Conservation (phyloP, 306 rosid species). For the Medicago lupulina region DNA sequence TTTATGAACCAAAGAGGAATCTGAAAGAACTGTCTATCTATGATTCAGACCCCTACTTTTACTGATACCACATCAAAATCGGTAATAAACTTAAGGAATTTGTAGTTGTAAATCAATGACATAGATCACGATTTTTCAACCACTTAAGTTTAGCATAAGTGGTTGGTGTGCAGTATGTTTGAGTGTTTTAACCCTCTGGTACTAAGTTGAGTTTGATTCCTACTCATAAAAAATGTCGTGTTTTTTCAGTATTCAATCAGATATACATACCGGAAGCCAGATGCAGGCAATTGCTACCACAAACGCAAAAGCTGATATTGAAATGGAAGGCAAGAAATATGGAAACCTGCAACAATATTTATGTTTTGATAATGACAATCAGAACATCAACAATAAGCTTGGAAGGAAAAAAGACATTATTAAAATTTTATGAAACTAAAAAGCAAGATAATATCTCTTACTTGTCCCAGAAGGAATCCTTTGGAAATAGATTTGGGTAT, state of each 20-base stretch:
- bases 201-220: not conserved
- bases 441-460: conserved; percentile 34
- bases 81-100: too few species aligned
- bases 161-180: not conserved
- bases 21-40: too few species aligned
- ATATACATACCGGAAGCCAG: conserved; percentile 55
- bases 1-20: too few species aligned
- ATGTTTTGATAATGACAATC: conserved; percentile 14
- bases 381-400: too few species aligned
- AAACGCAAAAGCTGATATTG: conserved; percentile 44
- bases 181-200: not conserved
- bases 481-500: conserved; percentile 70
- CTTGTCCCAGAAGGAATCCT: conserved; percentile 76
- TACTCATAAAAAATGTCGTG: not conserved
- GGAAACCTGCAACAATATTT: conserved; percentile 50
- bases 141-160: not conserved
- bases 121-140: not conserved
- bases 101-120: too few species aligned
- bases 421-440: not conserved
- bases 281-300: conserved; percentile 47
- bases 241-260: not conserved
- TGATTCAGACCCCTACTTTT: too few species aligned
- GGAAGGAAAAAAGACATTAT: not conserved
- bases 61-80: too few species aligned
- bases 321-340: conserved; percentile 50